These are phyloP conservation scores for Seminavis robusta DNA, from an alignment of 108 stramenopile genomes.

Conservation along the genomic window DNA sequence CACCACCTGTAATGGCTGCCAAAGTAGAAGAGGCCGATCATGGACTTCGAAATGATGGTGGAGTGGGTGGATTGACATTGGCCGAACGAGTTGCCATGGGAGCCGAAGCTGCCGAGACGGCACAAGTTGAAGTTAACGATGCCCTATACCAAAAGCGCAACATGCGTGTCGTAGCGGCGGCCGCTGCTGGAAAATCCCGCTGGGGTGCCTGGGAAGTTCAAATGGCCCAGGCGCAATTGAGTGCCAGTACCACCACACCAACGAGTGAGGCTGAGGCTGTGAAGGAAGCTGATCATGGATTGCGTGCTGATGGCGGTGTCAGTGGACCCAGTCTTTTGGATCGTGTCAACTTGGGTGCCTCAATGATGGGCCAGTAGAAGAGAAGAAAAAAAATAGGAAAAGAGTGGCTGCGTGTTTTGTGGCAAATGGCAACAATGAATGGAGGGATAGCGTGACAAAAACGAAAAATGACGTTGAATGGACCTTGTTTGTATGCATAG, in stretches of 20 bases:
- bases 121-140: conserved; percentile 2
- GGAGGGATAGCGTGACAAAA: too few species aligned
- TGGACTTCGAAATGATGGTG: conserved; percentile 54
- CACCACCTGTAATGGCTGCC: conserved; percentile 6
- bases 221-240: too few species aligned
- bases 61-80: conserved; percentile 46
- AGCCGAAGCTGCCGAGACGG: conserved; percentile 11
- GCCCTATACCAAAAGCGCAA: conserved; percentile 33
- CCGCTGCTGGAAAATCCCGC: conserved; percentile 55
- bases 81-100: conserved; percentile 50
- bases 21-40: conserved; percentile 55
- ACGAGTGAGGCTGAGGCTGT: too few species aligned
- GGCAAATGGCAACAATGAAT: too few species aligned
- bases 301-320: conserved; percentile 50
- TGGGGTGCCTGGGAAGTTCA: conserved; percentile 62
- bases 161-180: conserved; percentile 36
- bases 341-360: conserved; percentile 45
- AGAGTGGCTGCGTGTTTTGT: too few species aligned
- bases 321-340: conserved; percentile 44
- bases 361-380: too few species aligned
- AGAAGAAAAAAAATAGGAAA: too few species aligned
- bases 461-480: too few species aligned
- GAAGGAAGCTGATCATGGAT: conserved; percentile 49
- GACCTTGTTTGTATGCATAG: too few species aligned
- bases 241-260: too few species aligned